Conservation (phyloP, 2,329 filamentous ascomycete species). For the Beauveria varroae region DNA sequence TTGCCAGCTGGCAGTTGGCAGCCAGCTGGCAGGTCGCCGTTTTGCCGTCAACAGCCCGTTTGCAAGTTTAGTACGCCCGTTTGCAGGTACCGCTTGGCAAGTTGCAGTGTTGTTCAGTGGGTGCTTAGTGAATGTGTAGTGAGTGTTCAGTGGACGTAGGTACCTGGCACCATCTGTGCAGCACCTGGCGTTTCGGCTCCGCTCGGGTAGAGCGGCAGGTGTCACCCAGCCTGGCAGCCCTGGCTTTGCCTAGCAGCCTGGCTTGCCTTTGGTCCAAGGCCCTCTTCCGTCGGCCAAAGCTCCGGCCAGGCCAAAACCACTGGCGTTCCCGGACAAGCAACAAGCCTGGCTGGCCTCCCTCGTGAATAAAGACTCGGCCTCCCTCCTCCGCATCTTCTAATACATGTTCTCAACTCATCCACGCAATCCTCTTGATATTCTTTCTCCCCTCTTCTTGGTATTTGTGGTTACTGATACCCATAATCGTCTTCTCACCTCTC, state of each 20-base stretch:
- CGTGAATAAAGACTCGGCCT: conserved; percentile 2
- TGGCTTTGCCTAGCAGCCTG: neutral
- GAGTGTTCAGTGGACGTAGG: neutral
- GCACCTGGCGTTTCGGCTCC: neutral
- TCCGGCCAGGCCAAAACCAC: neutral
- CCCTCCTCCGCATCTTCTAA: neutral
- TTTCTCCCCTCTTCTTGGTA: neutral
- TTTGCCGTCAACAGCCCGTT: neutral
- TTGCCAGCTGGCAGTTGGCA: conserved; percentile 1
- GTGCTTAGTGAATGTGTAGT: neutral
- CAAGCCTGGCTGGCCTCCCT: neutral
- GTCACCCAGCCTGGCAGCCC: neutral
- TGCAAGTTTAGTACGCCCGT: neutral
- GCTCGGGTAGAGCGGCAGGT: conserved; percentile 3
- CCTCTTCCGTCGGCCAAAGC: neutral
- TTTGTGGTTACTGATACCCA: neutral
- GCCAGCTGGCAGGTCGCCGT: neutral
- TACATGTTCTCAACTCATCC: neutral
- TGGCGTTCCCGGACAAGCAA: neutral
- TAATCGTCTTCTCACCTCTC: neutral
- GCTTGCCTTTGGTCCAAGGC: neutral
- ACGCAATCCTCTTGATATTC: neutral
- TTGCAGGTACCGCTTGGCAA: neutral
- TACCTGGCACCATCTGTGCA: neutral
- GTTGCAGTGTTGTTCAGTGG: neutral